Evolutionary conservation across 1,284 basidiomycete species (phyloP).

Genomic region (Rhodotorula sp.): DNA sequence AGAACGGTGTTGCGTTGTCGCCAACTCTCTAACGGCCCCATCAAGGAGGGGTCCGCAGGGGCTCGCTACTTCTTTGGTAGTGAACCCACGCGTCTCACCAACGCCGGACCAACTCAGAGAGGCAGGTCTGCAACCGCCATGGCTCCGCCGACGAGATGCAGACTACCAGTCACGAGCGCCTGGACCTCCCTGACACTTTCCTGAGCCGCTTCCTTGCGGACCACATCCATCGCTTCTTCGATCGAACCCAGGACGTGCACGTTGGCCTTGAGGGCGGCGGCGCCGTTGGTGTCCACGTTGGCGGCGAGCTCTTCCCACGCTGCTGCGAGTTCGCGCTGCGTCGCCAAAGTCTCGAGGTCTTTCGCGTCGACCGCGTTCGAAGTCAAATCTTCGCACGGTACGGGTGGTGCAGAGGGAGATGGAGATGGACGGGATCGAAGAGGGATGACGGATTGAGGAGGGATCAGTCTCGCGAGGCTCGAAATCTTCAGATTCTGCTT

Average conservation of each 20-base stretch:
- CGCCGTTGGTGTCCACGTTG: conserved; percentile 54
- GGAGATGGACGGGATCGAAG: not conserved
- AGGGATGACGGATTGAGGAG: not conserved
- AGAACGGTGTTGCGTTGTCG: too few species aligned
- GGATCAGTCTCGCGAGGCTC: not conserved
- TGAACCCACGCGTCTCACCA: too few species aligned
- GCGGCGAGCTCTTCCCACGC: conserved; percentile 70
- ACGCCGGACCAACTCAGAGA: not conserved
- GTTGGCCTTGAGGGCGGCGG: not conserved
- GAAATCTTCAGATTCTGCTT: not conserved
- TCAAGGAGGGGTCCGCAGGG: too few species aligned
- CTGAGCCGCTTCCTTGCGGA: conserved; percentile 60
- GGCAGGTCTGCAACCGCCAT: conserved; percentile 81
- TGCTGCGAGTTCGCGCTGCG: conserved; percentile 70
- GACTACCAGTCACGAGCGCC: conserved; percentile 83
- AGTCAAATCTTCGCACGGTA: conserved; percentile 64
- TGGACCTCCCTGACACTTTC: conserved; percentile 58
- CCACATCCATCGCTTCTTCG: conserved; percentile 73
- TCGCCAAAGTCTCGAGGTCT: conserved; percentile 66
- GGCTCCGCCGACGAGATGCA: conserved; percentile 91
- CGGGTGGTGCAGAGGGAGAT: not conserved
- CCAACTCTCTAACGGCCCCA: too few species aligned
- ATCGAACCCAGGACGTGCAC: conserved; percentile 83
- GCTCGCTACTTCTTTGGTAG: too few species aligned
- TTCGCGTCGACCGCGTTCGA: conserved; percentile 63